Percentiles rank a stretch among this genome's conserved stretches.
phyloP scores from a whole-genome alignment of 225 moss, liverwort and hornwort genomes.

The Physcomitrium patens region DNA sequence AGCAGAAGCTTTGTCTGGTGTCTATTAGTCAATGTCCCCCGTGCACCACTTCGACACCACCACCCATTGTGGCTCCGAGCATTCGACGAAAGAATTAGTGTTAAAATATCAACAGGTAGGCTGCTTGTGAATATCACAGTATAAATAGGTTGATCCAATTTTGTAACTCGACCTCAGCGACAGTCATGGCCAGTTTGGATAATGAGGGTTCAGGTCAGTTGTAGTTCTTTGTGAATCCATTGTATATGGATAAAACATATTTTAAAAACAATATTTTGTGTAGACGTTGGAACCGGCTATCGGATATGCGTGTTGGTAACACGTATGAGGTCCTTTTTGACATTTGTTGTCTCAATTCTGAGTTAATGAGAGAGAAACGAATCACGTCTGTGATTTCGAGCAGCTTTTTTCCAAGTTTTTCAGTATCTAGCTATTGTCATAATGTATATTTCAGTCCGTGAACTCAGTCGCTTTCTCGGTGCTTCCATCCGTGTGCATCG shows the following conservation, averaged over 20 bases:
- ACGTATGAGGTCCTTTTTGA: no score
- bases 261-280: constrained; percentile 35
- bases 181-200: constrained; percentile 13
- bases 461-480: no score
- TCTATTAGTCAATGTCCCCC: constrained; percentile 70
- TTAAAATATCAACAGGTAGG: constrained; percentile 17
- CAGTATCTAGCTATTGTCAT: no score
- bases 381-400: no score
- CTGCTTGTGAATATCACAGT: constrained; percentile 17
- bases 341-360: no score
- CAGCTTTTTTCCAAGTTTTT: no score
- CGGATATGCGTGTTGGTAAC: neutral
- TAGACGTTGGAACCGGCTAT: constrained; percentile 19
- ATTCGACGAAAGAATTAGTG: constrained; percentile 42
- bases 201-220: constrained; percentile 32
- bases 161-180: constrained; percentile 33
- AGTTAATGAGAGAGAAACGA: no score
- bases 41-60: constrained; percentile 19
- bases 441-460: no score
- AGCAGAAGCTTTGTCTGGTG: constrained; percentile 91
- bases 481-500: no score
- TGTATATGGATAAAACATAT: constrained; percentile 34
- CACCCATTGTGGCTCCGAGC: constrained; percentile 26
- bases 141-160: constrained; percentile 38
- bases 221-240: constrained; percentile 38